Evolutionary conservation across 169 alveolate genomes (phyloP).

Genomic region (Plasmodium billcollinsi): DNA sequence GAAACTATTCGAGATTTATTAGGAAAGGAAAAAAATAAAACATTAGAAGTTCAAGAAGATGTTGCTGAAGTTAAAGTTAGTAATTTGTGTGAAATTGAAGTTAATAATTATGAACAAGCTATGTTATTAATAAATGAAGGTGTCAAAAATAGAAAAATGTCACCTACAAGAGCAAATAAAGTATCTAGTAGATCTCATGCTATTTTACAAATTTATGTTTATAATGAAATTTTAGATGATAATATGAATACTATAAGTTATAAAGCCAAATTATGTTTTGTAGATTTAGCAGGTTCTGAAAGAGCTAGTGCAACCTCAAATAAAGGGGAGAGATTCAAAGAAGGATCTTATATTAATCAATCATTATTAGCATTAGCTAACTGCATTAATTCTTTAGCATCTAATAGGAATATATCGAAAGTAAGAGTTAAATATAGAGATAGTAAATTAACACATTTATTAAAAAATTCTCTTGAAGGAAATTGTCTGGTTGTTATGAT

Average conservation of each 20-base stretch:
- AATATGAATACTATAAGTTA: conserved; percentile 50
- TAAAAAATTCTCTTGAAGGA: conserved; percentile 95
- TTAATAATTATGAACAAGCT: conserved; percentile 86
- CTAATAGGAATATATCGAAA: conserved; percentile 75
- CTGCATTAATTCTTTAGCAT: conserved; percentile 96
- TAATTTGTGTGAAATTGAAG: conserved; percentile 82
- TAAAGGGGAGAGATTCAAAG: conserved; percentile 94
- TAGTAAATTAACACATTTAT: conserved; percentile 95
- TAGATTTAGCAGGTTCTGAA: conserved; percentile 98
- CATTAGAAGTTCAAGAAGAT: conserved; percentile 88
- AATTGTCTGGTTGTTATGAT: conserved; percentile 96
- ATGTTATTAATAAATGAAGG: conserved; percentile 93
- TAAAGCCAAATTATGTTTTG: conserved; percentile 91
- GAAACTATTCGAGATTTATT: conserved; percentile 96
- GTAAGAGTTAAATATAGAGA: conserved; percentile 96
- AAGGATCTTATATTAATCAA: conserved; percentile 96
- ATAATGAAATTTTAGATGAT: conserved; percentile 40
- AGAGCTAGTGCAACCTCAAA: conserved; percentile 95
- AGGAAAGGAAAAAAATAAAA: conserved; percentile 82
- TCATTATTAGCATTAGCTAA: conserved; percentile 97
- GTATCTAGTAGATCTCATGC: conserved; percentile 97
- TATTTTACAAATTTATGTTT: conserved; percentile 89
- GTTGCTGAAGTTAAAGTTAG: conserved; percentile 84
- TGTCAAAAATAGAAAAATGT: conserved; percentile 94
- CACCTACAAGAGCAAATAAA: conserved; percentile 95